Base-by-base conservation (phyloP, 805 yeast species). In the Zygosaccharomyces bisporus region DNA sequence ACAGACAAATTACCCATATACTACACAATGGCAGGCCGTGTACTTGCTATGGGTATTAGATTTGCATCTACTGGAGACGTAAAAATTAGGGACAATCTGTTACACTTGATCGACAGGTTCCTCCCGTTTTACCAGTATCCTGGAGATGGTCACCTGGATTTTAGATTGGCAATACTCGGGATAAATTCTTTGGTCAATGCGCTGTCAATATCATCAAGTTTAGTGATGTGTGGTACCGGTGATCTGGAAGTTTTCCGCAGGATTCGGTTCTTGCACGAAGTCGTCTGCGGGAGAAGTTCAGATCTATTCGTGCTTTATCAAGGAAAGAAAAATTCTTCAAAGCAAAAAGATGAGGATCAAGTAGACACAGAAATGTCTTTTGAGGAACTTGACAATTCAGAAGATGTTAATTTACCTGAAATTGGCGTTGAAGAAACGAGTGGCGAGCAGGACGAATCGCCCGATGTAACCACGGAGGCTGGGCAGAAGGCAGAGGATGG, bases 171-270 rank as follows among this genome's bases (percentile, higher is more conserved):
- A 10, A 53, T 63, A 16, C 49, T 50, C 34, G 75, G 86, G 7
- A 75, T 83, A 1, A 65, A 72, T 16, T 75, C 74, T 25, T 69
- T 81, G 24, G 79, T 81, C 38, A 80, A 80, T 50, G 68, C 83
- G 1, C 53, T 88, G 10, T 74, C 82, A 1, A 61, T 91, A 4
- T 75, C 93, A 6, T 62, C 77, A 5, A 76, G 96, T 0, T 70
- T 87, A 20, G 74, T 89, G 0, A 85, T 88, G 86, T 90, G 95
- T 1, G 96, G 96, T 1, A 79, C 89, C 12, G 98, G 99, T 1
- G 96, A 93, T 60, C 64, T 90, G 43, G 85, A 80, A 34, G 77
- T 81, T 0, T 76, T 93, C 52, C 73, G 90, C 54, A 72, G 96
- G 41, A 68, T 87, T 34, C 72, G 95, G 47, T 74, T 75, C 19